Percentiles rank a stretch among this genome's conserved stretches.
These are phyloP conservation scores for Suhomyces bribrorum DNA, from an alignment of 1,139 yeast species.

Conservation along the genomic window DNA sequence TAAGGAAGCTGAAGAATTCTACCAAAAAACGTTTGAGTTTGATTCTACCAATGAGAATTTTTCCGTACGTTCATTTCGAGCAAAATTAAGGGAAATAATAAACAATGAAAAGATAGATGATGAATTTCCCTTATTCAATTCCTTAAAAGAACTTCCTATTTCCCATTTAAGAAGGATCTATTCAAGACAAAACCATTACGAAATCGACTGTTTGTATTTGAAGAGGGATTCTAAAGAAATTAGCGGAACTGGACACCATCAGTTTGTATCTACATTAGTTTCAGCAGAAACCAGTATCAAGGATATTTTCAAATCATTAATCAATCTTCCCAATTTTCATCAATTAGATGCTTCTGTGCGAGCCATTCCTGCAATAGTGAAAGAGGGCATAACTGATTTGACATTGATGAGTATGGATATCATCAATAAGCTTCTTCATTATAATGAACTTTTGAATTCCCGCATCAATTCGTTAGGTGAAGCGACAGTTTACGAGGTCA, in stretches of 20 bases:
- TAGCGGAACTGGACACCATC: neutral
- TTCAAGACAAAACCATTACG: neutral
- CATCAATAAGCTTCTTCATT: conserved; percentile 20
- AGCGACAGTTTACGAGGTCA: conserved; percentile 20
- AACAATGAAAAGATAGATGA: neutral
- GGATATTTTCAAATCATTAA: conserved; percentile 1
- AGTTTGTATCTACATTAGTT: neutral
- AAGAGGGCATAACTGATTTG: conserved; percentile 12
- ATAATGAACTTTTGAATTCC: conserved; percentile 20
- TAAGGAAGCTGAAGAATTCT: conserved; percentile 5
- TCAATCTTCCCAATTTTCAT: conserved; percentile 4
- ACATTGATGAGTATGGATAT: conserved; percentile 10
- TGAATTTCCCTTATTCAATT: neutral
- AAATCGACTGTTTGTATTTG: conserved; percentile 1
- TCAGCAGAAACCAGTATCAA: neutral
- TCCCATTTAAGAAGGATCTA: neutral
- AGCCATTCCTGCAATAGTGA: conserved; percentile 14
- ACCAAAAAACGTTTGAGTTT: conserved; percentile 2
- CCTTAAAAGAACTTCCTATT: neutral
- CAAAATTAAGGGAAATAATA: neutral
- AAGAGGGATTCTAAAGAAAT: neutral
- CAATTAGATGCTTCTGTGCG: conserved; percentile 10
- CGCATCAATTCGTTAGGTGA: neutral
- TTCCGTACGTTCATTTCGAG: conserved; percentile 1
- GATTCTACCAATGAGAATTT: conserved; percentile 10